Percentiles rank a stretch among this genome's conserved stretches.
Evolutionary conservation across 352 stramenopile species (phyloP).

Genomic region (Aphanomyces stellatus): DNA sequence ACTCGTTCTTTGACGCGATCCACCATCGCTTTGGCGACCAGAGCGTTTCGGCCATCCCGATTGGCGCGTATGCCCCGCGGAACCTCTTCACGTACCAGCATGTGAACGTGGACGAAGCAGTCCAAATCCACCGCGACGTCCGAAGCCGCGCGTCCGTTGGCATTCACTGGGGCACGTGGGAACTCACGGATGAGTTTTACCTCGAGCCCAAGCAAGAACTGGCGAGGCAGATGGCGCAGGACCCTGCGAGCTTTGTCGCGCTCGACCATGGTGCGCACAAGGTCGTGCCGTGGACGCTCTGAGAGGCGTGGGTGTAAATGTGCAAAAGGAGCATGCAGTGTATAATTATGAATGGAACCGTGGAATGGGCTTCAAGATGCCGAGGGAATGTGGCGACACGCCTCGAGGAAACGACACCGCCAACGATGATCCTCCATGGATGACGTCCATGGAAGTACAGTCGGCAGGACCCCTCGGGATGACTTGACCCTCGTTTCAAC

Average conservation of each 20-base stretch:
- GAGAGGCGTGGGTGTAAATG: too few relatives aligned
- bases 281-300: neutral
- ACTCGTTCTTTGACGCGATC: conserved; percentile 42
- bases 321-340: too few relatives aligned
- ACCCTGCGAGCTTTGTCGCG: neutral
- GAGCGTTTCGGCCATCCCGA: conserved; percentile 55
- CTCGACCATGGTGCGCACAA: neutral
- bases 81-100: conserved; percentile 46
- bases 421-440: too few relatives aligned
- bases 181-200: conserved; percentile 14
- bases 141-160: conserved; percentile 28
- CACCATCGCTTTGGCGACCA: conserved; percentile 42
- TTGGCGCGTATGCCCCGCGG: conserved; percentile 56
- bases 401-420: too few relatives aligned
- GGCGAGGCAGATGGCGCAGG: neutral
- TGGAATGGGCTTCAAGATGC: too few relatives aligned
- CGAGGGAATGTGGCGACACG: too few relatives aligned
- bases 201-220: conserved; percentile 15
- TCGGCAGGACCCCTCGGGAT: too few relatives aligned
- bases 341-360: too few relatives aligned
- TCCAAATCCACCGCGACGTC: conserved; percentile 44
- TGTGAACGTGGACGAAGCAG: conserved; percentile 43
- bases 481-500: too few relatives aligned
- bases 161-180: conserved; percentile 59
- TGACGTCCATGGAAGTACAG: too few relatives aligned